These are phyloP conservation scores for Lepiota brunneoincarnata DNA, from an alignment of 768 basidiomycete genomes.

Conservation along the genomic window DNA sequence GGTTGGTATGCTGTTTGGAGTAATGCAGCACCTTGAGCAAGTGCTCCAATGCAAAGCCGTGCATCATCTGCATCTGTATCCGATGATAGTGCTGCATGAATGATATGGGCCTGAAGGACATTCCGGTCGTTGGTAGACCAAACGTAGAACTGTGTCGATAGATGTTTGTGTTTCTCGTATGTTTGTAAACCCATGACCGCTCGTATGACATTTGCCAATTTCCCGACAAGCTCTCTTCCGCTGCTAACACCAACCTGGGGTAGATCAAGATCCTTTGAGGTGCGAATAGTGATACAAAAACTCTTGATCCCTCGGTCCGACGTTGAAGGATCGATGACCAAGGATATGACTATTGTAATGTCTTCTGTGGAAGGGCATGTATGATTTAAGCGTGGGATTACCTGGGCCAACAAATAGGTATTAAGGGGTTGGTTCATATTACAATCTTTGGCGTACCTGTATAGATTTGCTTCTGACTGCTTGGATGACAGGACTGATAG, in stretches of 20 bases:
- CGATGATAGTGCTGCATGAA: conserved; percentile 37
- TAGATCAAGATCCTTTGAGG: conserved; percentile 20
- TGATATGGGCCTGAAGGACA: conserved; percentile 39
- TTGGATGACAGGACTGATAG: conserved; percentile 36
- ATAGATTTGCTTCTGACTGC: conserved; percentile 31
- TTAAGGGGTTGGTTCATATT: background rate
- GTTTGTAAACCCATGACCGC: conserved; percentile 24
- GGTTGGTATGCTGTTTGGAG: conserved; percentile 50
- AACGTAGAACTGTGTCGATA: conserved; percentile 45
- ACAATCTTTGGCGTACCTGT: conserved; percentile 25
- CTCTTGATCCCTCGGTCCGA: conserved; percentile 26
- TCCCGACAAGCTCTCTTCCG: conserved; percentile 27
- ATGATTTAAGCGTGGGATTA: conserved; percentile 40
- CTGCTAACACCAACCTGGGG: conserved; percentile 24
- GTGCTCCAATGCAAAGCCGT: conserved; percentile 47
- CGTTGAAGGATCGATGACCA: conserved; percentile 39
- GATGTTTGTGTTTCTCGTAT: conserved; percentile 14
- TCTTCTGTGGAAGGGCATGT: conserved; percentile 45
- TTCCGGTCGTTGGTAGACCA: conserved; percentile 40
- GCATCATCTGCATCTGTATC: conserved; percentile 28
- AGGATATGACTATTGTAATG: conserved; percentile 40
- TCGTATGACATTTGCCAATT: conserved; percentile 34
- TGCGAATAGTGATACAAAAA: conserved; percentile 34
- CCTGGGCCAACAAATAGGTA: conserved; percentile 20
- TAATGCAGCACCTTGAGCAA: conserved; percentile 45